Evolutionary conservation across 345 rosid genomes (phyloP), one percentile per base, ranked within the genome.

Genomic region (Brassica juncea): DNA sequence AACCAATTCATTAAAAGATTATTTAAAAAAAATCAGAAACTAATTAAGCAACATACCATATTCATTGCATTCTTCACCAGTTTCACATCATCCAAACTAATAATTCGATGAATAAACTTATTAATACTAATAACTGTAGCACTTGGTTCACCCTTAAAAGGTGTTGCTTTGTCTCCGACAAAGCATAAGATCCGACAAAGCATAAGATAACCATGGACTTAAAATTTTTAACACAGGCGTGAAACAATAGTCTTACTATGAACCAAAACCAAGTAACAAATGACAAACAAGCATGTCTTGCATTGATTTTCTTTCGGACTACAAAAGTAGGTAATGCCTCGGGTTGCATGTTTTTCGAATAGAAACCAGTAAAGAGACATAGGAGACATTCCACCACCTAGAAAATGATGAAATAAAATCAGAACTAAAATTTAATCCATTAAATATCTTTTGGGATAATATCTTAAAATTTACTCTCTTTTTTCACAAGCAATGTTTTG

Each of bases 181-280:
- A 23, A 23, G 25, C 25, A 23, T 23, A 23, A 23, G 25, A 23
- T 23, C 25, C 25, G 25, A 23, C 25, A 23, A 75, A 85, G n/a
- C 82, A 4, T 3, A 72, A 1, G 1, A 88, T 85, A 1, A 81
- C 78, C 5, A 77, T 11, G 69, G 78, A 78, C 77, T 78, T 35
- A 7, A 55, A 0, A 16, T 85, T 1, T 75, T 89, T 92, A 82
- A 85, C 82, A 52, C 81, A 16, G 25, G 88, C 86, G 72, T 91
- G 86, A 78, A 82, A 87, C 23, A 87, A 12, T 54, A 86, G 2
- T 64, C 73, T 82, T 16, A 83, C 11, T 8, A 64, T 28, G 7
- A 57, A 70, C 89, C 92, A 86, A 49, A 87, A 37, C 14, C 77
- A 23, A 74, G 28, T 35, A 55, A 55, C 27, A 3, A 55, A 55